Evolutionary conservation across 1,284 basidiomycete genomes (phyloP).

Genomic region (Puccinia horiana): DNA sequence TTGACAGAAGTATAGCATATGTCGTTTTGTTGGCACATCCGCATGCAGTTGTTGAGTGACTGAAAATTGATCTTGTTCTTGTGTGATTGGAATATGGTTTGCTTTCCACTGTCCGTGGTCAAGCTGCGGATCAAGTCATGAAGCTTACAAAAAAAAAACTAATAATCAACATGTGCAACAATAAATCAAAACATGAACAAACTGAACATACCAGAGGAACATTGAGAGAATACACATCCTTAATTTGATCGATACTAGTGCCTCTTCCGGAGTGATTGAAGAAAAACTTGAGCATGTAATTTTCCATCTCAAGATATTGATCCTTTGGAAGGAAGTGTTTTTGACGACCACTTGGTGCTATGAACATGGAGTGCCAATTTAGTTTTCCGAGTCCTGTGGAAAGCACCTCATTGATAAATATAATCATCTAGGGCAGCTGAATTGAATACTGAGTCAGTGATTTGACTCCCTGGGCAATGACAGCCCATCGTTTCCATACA

Average conservation of each 20-base stretch:
- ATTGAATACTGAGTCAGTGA: not conserved
- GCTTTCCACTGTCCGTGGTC: not conserved
- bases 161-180: not conserved
- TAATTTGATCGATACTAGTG: conserved; percentile 10
- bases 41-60: conserved; percentile 10
- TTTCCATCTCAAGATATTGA: not conserved
- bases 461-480: conserved; percentile 22
- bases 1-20: not conserved
- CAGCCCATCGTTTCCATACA: conserved; percentile 16
- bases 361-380: not conserved
- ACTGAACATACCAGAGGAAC: not conserved
- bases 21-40: conserved; percentile 11
- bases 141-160: not conserved
- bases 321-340: conserved; percentile 3
- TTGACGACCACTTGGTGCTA: not conserved
- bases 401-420: not conserved
- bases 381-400: not conserved
- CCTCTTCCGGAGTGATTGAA: conserved; percentile 21
- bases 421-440: conserved; percentile 8
- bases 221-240: conserved; percentile 15
- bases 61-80: not conserved
- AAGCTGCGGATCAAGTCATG: not conserved
- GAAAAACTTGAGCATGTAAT: conserved; percentile 9
- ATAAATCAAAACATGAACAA: not conserved
- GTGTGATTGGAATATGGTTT: not conserved